Conservation (phyloP, 2,329 filamentous ascomycete species). For the Epichloe coenophiala region DNA sequence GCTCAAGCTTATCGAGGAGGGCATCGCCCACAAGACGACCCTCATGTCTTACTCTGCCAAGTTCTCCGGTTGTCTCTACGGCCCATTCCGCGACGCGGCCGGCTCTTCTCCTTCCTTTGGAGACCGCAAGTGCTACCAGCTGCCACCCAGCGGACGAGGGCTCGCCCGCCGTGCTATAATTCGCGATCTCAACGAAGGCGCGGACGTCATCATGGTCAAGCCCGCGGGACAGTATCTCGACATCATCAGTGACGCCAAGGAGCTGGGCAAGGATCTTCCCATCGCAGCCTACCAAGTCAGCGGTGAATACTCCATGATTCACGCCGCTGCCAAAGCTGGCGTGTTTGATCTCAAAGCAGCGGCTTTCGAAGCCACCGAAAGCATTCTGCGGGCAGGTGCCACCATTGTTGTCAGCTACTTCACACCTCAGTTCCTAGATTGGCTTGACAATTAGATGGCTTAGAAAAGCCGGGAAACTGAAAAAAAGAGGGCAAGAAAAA, state of each 20-base stretch:
- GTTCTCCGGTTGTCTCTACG: slow-evolving; percentile 92
- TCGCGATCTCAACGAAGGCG: slow-evolving; percentile 83
- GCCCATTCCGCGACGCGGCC: slow-evolving; percentile 91
- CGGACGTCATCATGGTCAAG: slow-evolving; percentile 99
- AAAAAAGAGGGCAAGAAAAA: not conserved
- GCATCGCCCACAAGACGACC: slow-evolving; percentile 78
- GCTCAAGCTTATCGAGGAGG: slow-evolving; percentile 89
- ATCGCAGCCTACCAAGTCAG: slow-evolving; percentile 94
- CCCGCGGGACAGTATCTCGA: slow-evolving; percentile 91
- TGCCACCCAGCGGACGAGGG: slow-evolving; percentile 82
- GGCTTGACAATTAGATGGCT: slow-evolving; percentile 38
- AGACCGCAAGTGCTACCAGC: slow-evolving; percentile 91
- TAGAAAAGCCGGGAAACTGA: not conserved
- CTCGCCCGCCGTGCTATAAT: slow-evolving; percentile 81
- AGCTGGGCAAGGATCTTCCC: slow-evolving; percentile 80
- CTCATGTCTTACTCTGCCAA: slow-evolving; percentile 98
- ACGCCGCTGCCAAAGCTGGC: slow-evolving; percentile 86
- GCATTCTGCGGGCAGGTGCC: slow-evolving; percentile 83
- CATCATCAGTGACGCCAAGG: slow-evolving; percentile 95
- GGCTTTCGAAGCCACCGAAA: slow-evolving; percentile 89
- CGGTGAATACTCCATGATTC: slow-evolving; percentile 96
- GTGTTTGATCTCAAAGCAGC: slow-evolving; percentile 92
- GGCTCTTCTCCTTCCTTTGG: slow-evolving; percentile 85
- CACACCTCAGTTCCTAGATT: slow-evolving; percentile 64
- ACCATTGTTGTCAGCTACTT: slow-evolving; percentile 93